Base-by-base conservation (phyloP, 2,329 filamentous ascomycete genomes). In the Dothideomycetes sp. region DNA sequence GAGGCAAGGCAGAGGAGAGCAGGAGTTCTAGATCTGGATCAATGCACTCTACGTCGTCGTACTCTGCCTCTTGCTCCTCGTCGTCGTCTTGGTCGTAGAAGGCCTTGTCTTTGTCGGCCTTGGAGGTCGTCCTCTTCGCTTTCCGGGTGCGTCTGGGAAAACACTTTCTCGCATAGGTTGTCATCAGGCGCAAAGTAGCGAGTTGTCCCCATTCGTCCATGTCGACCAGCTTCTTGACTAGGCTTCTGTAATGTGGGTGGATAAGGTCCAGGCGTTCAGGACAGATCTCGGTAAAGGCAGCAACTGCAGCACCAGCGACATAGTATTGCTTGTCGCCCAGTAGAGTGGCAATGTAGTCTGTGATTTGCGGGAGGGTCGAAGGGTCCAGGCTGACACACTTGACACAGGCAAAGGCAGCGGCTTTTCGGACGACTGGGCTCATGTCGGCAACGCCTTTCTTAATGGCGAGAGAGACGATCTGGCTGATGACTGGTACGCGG, bases 171-270 rank as follows among this genome's bases (percentile, higher is more conserved):
- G 84, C 79, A 59, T 98, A 98, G 16, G 79, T 67, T 2, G 83
- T 81, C 76, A 96, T 80, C 47, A 98, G 67, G 30, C 79, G 75
- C 50, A 98, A 57, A 3, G 84, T 84, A 2, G 86, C 82, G 39
- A 96, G 61, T 62, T 98, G 91, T 31, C 87, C 84, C 91, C 91
- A 98, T 63, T 98, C 91, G 55, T 98, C 91, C 91, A 98, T 98
- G 57, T 98, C 91, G 17, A 95, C 86, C 38, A 96, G 66, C 66
- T 95, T 94, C 59, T 79, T 84, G 46, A 94, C 79, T 46, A 98
- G 66, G 27, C 75, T 71, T 37, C 85, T 77, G 62, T 96, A 98
- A 56, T 94, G 83, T 48, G 82, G 79, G 61, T 98, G 91, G 49
- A 98, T 79, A 44, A 98, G 65, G 56, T 95, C 88, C 47, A 94